Evolutionary conservation across 352 stramenopile species (phyloP), one percentile per base, ranked within the genome.

Genomic region (Phytophthora fragariaefolia): DNA sequence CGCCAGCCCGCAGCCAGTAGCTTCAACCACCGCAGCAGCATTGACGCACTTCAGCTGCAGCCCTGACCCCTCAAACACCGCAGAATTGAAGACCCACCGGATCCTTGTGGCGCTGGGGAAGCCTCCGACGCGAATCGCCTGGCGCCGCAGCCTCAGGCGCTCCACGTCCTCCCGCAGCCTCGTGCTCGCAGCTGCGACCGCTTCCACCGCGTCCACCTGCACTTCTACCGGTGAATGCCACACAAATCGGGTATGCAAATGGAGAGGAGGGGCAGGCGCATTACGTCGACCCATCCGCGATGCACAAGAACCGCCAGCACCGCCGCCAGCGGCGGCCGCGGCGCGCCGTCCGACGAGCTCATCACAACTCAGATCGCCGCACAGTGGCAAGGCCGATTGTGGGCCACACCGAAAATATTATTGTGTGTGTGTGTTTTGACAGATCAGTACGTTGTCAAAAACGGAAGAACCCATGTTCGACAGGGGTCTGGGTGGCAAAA

Each of bases 281-380:
- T 56, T 34, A 90, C 83, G 45, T 89, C 51, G 0, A 91, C 15
- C 81, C 77, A 91, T 45, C 58, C 56, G 6, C 63, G 51, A 17
- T 63, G 68, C 12, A 82, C 36, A 9, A 90, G 54, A n/a, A 91
- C 23, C 10, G 32, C 38, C 20, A 89, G 61, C 62, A 56, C 57
- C 24, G 60, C 49, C 23, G 15, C 51, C 50, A 79, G 50, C 45
- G 17, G 27, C 28, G 36, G 34, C 8, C 55, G 34, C 26, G 64
- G 43, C 10, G 50, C 27, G 2, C 20, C 32, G 12, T 67, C 36
- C 6, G 17, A 27, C 28, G 32, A 50, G 12, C 20, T n/a, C 42
- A 27, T 48, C 42, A 27, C 24, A 50, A 50, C n/a, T 47, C 40
- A 47, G 40, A 47, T 47, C 20, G 40, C 13, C 40, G 18, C 4